Evolutionary conservation across 257 asterid species (phyloP), one percentile per base, ranked within the genome.

Genomic region (Salvia miltiorrhiza): DNA sequence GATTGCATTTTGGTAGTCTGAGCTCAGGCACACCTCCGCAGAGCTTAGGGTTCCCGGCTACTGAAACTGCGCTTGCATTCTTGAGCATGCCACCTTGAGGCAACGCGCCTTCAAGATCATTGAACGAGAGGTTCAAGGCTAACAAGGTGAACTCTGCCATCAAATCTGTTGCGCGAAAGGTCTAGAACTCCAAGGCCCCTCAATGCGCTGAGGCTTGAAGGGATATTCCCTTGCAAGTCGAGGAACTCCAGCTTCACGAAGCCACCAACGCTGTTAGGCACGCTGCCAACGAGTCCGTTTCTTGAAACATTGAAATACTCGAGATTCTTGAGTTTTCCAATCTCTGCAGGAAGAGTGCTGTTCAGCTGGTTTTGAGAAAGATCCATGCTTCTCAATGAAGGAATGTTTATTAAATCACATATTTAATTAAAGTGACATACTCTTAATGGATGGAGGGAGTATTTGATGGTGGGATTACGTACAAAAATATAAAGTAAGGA

Each of bases 21-120:
- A 84, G 53, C 12, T 67, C 66, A 11, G 48, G 45, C 17, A 40
- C 55, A 16, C 86, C 88, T 59, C 83, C 86, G 68, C 85, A 83
- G 2, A 75, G 78, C 4, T 28, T 39, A 16, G 26, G 12, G 37
- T 84, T 84, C 48, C 83, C 84, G 0, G 11, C 17, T 5, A 81
- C 16, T 12, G 73, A 79, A 52, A 81, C 13, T 1, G 40, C 77
- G 28, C 74, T 75, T 24, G 65, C 61, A 68, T 77, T 79, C 35
- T 70, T 44, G 69, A 84, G 79, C 6, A 74, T 12, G 14, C 86
- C 86, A 10, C 69, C 21, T 11, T 43, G 65, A 24, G 89, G 82
- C 37, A 81, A 80, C 66, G 67, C 55, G 1, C 87, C 89, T 7
- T 58, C 55, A n/a, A 68, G 62, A n/a, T n/a, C n/a, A n/a, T n/a